Conservation (phyloP, 805 yeast species). For the Zygotorulaspora sp. region DNA sequence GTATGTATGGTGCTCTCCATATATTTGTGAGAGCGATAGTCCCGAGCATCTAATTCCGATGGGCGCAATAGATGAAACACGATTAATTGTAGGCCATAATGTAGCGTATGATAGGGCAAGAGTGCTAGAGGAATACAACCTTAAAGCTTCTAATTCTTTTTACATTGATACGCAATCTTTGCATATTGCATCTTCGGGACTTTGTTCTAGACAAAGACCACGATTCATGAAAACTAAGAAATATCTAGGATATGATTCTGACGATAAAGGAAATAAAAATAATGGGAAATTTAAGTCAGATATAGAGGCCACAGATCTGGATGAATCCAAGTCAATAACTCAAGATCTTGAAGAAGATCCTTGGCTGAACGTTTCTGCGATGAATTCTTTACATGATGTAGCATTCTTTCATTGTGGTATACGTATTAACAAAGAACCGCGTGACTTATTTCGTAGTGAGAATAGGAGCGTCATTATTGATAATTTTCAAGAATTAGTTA, state of each 20-base stretch:
- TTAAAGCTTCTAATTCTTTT: slow-evolving; percentile 64
- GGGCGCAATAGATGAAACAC: slow-evolving; percentile 45
- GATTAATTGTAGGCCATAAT: slow-evolving; percentile 82
- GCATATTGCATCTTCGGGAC: slow-evolving; percentile 85
- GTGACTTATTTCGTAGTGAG: slow-evolving; percentile 58
- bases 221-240: slow-evolving; percentile 56
- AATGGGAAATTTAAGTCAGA: slow-evolving; percentile 20
- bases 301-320: slow-evolving; percentile 27
- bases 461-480: slow-evolving; percentile 51
- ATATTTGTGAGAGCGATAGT: slow-evolving; percentile 45
- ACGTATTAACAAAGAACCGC: slow-evolving; percentile 55
- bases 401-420: slow-evolving; percentile 73
- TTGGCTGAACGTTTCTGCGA: slow-evolving; percentile 74
- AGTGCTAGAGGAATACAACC: slow-evolving; percentile 73
- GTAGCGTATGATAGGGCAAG: slow-evolving; percentile 89
- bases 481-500: slow-evolving; percentile 57
- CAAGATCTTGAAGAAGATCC: slow-evolving; percentile 57
- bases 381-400: slow-evolving; percentile 76
- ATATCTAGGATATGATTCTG: slow-evolving; percentile 3
- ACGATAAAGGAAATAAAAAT: too few species aligned
- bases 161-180: slow-evolving; percentile 88
- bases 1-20: slow-evolving; percentile 95
- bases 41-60: slow-evolving; percentile 73
- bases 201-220: slow-evolving; percentile 87
- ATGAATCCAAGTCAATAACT: neutral